Conservation (phyloP, 2,329 filamentous ascomycete genomes). For the Seiridium cupressi region DNA sequence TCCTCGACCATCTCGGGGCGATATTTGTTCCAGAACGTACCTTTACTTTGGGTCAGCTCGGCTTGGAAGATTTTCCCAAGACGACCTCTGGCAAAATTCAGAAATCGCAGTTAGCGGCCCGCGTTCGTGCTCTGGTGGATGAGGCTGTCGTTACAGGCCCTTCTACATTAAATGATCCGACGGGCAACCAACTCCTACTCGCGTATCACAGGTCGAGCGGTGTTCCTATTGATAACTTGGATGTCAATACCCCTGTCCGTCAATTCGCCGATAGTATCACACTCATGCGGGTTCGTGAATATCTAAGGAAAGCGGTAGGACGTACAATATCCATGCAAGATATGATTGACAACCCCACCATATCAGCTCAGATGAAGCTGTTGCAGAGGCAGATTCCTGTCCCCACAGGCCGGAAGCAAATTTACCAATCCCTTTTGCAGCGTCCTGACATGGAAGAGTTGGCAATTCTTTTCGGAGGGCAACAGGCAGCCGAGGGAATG, state of each 20-base stretch:
- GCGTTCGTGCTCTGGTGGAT: background rate
- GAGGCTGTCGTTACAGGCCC: background rate
- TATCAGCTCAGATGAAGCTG: background rate
- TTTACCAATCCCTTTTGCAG: rapidly evolving
- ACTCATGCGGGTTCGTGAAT: background rate
- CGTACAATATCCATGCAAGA: background rate
- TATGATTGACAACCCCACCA: background rate
- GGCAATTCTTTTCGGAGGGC: background rate
- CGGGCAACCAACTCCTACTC: background rate
- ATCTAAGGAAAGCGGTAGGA: background rate
- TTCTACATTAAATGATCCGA: background rate
- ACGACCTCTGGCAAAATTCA: background rate
- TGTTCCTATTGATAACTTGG: background rate
- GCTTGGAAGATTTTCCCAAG: background rate
- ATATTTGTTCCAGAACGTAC: background rate
- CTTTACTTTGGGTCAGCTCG: background rate
- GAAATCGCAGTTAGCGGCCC: background rate
- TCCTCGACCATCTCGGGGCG: background rate
- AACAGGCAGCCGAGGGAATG: background rate
- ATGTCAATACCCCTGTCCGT: background rate
- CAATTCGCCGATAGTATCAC: background rate
- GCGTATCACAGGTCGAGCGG: background rate
- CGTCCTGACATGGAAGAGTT: background rate
- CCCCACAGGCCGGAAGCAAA: background rate
- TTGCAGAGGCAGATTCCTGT: background rate